Conservation (phyloP, 331 rosid species). For the Malus hybrid region DNA sequence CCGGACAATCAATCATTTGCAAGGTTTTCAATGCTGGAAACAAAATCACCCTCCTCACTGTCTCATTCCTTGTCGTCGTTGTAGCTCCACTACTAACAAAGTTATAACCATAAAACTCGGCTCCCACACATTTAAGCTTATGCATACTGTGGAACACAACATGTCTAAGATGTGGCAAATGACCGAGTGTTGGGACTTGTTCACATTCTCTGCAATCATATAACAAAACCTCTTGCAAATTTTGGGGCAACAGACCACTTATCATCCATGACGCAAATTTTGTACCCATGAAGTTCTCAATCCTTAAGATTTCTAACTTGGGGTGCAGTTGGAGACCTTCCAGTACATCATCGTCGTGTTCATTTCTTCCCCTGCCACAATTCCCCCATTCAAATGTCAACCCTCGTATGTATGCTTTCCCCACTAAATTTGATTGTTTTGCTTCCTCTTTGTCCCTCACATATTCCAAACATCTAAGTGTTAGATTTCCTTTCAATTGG, state of each 20-base stretch:
- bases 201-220: background rate
- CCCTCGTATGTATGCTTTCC: background rate
- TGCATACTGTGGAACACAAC: background rate
- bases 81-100: background rate
- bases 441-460: background rate
- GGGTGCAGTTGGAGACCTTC: background rate
- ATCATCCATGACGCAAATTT: background rate
- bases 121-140: background rate
- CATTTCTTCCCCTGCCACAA: background rate
- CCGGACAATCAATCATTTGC: accelerated
- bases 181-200: background rate
- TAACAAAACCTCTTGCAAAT: too few relatives aligned
- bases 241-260: background rate
- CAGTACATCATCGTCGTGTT: background rate
- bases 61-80: too few relatives aligned
- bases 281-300: background rate
- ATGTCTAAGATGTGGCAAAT: background rate
- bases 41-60: background rate
- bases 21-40: background rate
- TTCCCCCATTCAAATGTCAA: background rate
- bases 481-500: background rate
- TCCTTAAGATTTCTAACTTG: background rate
- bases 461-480: background rate
- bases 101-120: background rate
- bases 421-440: background rate